Percentiles rank a stretch among this genome's conserved stretches.
Evolutionary conservation across 352 stramenopile species (phyloP).

Genomic region (Phytophthora sp.): DNA sequence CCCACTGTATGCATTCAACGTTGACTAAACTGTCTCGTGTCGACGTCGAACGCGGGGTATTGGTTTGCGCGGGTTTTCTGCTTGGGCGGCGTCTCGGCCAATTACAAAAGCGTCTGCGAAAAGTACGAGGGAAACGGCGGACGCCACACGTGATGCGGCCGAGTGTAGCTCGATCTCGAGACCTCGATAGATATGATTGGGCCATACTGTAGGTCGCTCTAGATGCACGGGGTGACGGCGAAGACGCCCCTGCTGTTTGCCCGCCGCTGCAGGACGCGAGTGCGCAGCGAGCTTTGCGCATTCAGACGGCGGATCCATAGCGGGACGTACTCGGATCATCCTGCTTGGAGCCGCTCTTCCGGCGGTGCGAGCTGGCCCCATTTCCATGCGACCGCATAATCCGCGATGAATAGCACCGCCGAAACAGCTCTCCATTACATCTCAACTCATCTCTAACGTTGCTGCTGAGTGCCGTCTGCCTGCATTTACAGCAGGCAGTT

Average conservation of each 20-base stretch:
- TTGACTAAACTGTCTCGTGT: constrained; percentile 16
- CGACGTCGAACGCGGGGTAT: constrained; percentile 24
- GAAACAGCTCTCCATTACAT: no score
- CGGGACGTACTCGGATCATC: constrained; percentile 6
- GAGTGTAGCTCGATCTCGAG: constrained; percentile 10
- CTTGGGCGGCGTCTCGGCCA: constrained; percentile 13
- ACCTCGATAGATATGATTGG: no score
- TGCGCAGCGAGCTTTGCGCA: background rate
- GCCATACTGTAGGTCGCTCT: no score
- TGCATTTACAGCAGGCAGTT: no score
- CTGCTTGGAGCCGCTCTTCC: constrained; percentile 1
- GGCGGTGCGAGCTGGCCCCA: background rate
- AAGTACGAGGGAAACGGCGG: background rate
- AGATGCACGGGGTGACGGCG: no score
- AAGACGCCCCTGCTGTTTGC: background rate
- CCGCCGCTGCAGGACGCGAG: background rate
- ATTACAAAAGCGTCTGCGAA: constrained; percentile 5
- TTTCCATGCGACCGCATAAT: constrained; percentile 22
- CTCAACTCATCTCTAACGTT: no score
- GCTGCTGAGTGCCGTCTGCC: no score
- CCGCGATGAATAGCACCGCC: background rate
- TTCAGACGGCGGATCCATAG: no score
- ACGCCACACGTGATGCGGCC: constrained; percentile 1
- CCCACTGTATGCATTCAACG: background rate
- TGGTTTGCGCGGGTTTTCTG: constrained; percentile 25